Evolutionary conservation across 2,329 filamentous ascomycete species (phyloP).

Genomic region (Pseudogymnoascus sp.): DNA sequence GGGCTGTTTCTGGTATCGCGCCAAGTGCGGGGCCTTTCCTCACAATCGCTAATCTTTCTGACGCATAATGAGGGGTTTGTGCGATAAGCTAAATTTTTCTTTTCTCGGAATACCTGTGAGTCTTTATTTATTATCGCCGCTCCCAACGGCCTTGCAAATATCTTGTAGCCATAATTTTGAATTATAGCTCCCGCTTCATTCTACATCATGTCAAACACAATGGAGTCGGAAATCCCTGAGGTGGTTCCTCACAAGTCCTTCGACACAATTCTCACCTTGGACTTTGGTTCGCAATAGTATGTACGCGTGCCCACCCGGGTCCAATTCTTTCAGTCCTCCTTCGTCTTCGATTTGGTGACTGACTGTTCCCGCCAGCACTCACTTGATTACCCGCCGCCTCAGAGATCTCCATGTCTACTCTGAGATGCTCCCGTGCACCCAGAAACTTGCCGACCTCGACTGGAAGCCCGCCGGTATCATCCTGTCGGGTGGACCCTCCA

Average conservation of each 20-base stretch:
- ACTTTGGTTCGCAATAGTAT: slow-evolving; percentile 46
- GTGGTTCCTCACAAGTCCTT: slow-evolving; percentile 33
- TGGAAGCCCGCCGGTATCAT: slow-evolving; percentile 83
- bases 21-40: slow-evolving; percentile 3
- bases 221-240: slow-evolving; percentile 11
- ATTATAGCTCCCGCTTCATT: background rate
- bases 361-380: slow-evolving; percentile 55
- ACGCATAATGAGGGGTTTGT: slow-evolving; percentile 10
- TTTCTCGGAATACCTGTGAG: background rate
- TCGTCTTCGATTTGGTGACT: background rate
- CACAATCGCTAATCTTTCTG: slow-evolving; percentile 9
- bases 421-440: slow-evolving; percentile 83
- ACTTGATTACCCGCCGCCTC: slow-evolving; percentile 68
- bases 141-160: background rate
- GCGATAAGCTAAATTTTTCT: slow-evolving; percentile 9
- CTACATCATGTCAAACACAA: background rate
- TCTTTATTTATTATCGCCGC: slow-evolving; percentile 9
- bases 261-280: slow-evolving; percentile 60
- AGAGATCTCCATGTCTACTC: slow-evolving; percentile 74
- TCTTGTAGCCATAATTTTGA: slow-evolving; percentile 43
- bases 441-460: slow-evolving; percentile 66
- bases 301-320: slow-evolving; percentile 9
- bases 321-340: slow-evolving; percentile 1
- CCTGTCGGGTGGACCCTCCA: slow-evolving; percentile 62
- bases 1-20: slow-evolving; percentile 8